These are phyloP conservation scores for Asclepias syriaca DNA, from an alignment of 257 asterid genomes.

Conservation along the genomic window DNA sequence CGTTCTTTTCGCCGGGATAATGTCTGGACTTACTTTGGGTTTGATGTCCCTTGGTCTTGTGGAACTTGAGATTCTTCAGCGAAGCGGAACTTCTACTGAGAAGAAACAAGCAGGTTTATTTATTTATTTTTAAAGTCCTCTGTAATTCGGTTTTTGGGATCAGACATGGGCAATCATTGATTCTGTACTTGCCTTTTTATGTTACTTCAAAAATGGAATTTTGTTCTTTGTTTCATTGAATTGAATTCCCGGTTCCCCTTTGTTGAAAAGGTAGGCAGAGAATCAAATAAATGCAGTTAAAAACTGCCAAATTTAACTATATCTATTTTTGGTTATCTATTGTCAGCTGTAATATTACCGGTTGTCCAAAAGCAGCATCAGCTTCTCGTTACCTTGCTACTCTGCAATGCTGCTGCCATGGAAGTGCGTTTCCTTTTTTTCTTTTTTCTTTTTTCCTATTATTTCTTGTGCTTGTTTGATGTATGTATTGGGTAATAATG, in stretches of 20 bases:
- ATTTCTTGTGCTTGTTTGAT: background rate
- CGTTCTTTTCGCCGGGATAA: conserved; percentile 90
- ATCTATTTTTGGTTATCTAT: background rate
- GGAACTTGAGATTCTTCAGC: conserved; percentile 86
- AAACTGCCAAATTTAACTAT: background rate
- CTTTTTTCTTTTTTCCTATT: background rate
- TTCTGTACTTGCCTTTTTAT: background rate
- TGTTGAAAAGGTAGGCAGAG: background rate
- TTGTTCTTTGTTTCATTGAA: background rate
- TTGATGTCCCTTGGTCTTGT: conserved; percentile 91
- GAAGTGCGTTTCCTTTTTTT: conserved; percentile 46
- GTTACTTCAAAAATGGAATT: background rate
- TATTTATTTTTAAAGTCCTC: background rate
- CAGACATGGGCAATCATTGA: background rate
- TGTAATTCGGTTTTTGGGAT: background rate
- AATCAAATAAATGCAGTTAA: background rate
- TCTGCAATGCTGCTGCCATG: conserved; percentile 95
- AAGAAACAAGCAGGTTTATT: conserved; percentile 81
- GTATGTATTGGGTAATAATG: no score
- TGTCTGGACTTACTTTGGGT: conserved; percentile 93
- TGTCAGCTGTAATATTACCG: conserved; percentile 75
- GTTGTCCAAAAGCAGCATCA: conserved; percentile 97
- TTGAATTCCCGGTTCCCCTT: background rate
- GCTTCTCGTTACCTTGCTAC: conserved; percentile 88
- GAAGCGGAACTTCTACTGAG: conserved; percentile 65